Evolutionary conservation across 2,329 filamentous ascomycete species (phyloP), one percentile per base, ranked within the genome.

Genomic region (Colletotrichum falcatum): DNA sequence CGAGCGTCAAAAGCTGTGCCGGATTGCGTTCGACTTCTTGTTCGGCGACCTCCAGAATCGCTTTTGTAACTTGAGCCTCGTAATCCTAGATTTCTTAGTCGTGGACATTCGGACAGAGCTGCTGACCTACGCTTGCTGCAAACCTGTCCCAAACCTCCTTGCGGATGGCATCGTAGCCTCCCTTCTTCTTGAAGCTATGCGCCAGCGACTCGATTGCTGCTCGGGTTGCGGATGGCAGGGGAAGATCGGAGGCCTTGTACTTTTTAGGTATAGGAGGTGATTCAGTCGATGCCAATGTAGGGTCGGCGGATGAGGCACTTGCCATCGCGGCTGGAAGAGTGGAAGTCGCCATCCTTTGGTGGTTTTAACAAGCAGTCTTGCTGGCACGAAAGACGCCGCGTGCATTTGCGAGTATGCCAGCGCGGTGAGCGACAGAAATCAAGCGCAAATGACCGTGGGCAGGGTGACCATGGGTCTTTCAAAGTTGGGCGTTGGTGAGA

Each of bases 141-240:
- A 94, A 93, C 68, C 92, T 90, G 55, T 92, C 89, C 88, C 92
- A 94, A 14, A 93, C 86, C 75, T 92, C 88, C 78, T 94, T 95
- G 72, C 93, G 90, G 73, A 95, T 88, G 18, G 87, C 84, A 80
- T 96, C 93, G 77, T 95, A 96, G 67, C 92, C 92, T 71, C 93
- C 93, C 80, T 94, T 94, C 82, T 95, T 95, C 81, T 95, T 95
- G 83, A 95, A 95, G 14, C 88, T 91, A 77, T 93, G 91, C n/a
- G 92, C 88, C 28, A 95, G 86, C 20, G 86, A 88, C 75, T 95
- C 92, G 66, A 95, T 94, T 1, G 91, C 90, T 1, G 88, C 87
- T 73, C 92, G 87, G 62, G 93, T 93, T n/a, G 89, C 87, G 3
- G 91, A 91, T 6, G 92, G 88, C 26, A 95, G 82, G 1, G 93